phyloP scores from a whole-genome alignment of 352 stramenopile genomes.

The Aphanomyces euteiches region DNA sequence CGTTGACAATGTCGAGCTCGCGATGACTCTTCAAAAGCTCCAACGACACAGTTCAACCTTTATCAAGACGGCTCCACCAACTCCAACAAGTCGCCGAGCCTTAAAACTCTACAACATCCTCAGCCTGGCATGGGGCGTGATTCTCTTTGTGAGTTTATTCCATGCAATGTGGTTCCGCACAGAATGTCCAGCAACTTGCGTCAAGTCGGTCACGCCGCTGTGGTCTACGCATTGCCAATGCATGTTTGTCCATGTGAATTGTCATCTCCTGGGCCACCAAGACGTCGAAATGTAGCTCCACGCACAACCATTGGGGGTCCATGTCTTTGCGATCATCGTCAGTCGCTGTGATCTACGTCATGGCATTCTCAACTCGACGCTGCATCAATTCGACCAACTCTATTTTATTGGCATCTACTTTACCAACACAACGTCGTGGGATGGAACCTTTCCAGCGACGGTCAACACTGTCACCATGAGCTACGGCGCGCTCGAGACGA shows the following conservation, averaged over 20 bases:
- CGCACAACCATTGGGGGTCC: not conserved
- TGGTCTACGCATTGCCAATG: not conserved
- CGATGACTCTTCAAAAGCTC: not conserved
- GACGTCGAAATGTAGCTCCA: not conserved
- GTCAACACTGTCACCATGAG: not conserved
- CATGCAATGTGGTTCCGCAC: not conserved
- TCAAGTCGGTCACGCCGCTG: not conserved
- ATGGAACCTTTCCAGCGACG: not conserved
- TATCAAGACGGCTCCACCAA: not conserved
- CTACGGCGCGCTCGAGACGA: not conserved
- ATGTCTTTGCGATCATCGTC: not conserved
- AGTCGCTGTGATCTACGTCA: not conserved
- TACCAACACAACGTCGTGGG: not conserved
- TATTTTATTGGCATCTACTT: not conserved
- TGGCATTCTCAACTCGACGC: not conserved
- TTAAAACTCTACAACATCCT: not conserved
- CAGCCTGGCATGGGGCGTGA: not conserved
- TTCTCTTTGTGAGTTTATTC: not conserved
- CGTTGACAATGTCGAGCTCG: not conserved
- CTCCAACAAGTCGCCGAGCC: no score
- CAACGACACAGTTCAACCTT: not conserved
- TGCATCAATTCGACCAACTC: not conserved
- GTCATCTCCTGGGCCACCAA: not conserved
- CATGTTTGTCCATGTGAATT: conserved; percentile 2
- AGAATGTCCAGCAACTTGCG: not conserved